Percentiles rank a stretch among this genome's conserved stretches.
phyloP scores from a whole-genome alignment of 176 grass and related monocot genomes.

The Carex scoparia region DNA sequence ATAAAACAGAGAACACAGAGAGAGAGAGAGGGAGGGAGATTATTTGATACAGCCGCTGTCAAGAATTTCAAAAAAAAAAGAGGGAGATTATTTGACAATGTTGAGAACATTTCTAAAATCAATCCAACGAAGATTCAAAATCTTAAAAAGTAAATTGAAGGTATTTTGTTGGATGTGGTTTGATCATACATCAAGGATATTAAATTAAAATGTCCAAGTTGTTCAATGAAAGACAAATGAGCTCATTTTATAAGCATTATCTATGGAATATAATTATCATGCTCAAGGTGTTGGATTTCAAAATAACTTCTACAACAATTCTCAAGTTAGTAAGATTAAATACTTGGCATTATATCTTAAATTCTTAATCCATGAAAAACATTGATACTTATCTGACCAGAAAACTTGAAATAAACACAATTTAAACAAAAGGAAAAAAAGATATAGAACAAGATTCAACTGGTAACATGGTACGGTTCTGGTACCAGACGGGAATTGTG shows the following conservation, averaged over 20 bases:
- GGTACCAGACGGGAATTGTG: neutral
- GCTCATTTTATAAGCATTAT: neutral
- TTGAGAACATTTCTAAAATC: neutral
- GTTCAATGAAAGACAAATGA: neutral
- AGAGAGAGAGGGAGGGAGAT: neutral
- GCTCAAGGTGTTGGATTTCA: neutral
- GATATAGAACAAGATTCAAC: neutral
- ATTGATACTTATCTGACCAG: neutral
- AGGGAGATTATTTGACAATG: too few relatives aligned
- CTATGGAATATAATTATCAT: neutral
- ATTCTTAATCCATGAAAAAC: slow-evolving; percentile 11
- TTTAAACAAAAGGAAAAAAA: neutral
- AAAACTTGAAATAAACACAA: slow-evolving; percentile 3
- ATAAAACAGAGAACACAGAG: neutral
- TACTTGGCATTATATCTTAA: neutral
- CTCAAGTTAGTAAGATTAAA: neutral
- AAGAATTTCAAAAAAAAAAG: too few relatives aligned
- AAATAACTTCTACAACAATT: neutral
- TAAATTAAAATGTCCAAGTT: neutral
- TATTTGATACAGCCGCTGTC: too few relatives aligned
- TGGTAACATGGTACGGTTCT: neutral
- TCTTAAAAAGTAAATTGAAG: neutral
- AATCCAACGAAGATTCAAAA: neutral
- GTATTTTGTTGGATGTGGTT: neutral
- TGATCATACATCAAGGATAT: neutral